phyloP scores from a whole-genome alignment of 1,284 basidiomycete genomes.

The Ceratobasidium sp. region DNA sequence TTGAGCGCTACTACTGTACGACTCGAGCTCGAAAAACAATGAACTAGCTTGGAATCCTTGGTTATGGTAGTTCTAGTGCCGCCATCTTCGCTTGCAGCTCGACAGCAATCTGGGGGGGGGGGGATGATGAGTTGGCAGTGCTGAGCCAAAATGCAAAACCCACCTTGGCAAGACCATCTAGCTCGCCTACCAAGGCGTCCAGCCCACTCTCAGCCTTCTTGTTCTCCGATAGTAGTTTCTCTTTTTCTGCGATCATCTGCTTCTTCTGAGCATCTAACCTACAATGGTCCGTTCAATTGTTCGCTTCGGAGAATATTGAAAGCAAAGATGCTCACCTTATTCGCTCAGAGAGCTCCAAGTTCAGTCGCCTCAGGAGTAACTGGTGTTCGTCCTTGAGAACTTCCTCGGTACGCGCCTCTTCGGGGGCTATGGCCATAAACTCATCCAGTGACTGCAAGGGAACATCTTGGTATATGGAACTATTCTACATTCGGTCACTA shows the following conservation, averaged over 20 bases:
- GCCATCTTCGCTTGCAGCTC: slow-evolving; percentile 48
- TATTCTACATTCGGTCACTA: slow-evolving; percentile 53
- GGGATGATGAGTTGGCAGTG: not conserved
- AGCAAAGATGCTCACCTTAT: slow-evolving; percentile 69
- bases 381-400: slow-evolving; percentile 77
- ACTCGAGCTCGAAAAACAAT: not conserved
- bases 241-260: slow-evolving; percentile 74
- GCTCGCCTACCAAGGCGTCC: slow-evolving; percentile 78
- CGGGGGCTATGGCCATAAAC: slow-evolving; percentile 74
- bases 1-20: not conserved
- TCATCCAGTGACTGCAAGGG: slow-evolving; percentile 76
- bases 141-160: not conserved
- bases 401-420: slow-evolving; percentile 71
- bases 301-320: slow-evolving; percentile 28
- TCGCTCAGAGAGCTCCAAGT: slow-evolving; percentile 84
- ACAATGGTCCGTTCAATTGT: slow-evolving; percentile 8
- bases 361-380: slow-evolving; percentile 83
- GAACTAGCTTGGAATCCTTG: not conserved
- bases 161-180: slow-evolving; percentile 77
- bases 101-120: slow-evolving; percentile 43
- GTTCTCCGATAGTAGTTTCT: slow-evolving; percentile 79
- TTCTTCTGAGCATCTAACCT: slow-evolving; percentile 77
- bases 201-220: slow-evolving; percentile 73
- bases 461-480: slow-evolving; percentile 86
- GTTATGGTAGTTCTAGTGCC: slow-evolving; percentile 47